Evolutionary conservation across 2,329 filamentous ascomycete genomes (phyloP).

Genomic region (Tolypocladium tundrense): DNA sequence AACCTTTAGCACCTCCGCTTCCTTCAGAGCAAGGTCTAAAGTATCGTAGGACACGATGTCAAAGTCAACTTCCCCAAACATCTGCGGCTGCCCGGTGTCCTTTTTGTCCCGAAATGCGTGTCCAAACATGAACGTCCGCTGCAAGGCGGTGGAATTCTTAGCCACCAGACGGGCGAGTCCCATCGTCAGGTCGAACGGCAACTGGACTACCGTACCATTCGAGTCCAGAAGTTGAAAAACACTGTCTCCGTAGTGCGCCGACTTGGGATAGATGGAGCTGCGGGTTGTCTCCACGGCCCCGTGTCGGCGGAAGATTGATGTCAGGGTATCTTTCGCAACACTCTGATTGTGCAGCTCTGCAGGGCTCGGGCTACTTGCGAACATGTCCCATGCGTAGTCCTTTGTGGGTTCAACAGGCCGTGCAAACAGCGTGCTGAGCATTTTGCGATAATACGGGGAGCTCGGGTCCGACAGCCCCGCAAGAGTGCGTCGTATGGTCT

Average conservation of each 20-base stretch:
- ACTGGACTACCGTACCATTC: conserved; percentile 77
- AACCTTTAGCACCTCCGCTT: conserved; percentile 90
- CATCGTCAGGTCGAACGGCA: conserved; percentile 89
- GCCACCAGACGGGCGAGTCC: conserved; percentile 80
- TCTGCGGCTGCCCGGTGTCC: conserved; percentile 70
- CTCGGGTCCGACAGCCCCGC: conserved; percentile 70
- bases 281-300: conserved; percentile 76
- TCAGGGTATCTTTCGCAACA: conserved; percentile 63
- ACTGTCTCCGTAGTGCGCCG: conserved; percentile 62
- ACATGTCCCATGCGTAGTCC: conserved; percentile 70
- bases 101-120: conserved; percentile 73
- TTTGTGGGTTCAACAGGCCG: conserved; percentile 68
- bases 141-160: conserved; percentile 50
- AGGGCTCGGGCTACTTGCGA: conserved; percentile 39
- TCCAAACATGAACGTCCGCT: conserved; percentile 79
- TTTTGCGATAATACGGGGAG: conserved; percentile 83
- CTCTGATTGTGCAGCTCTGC: conserved; percentile 60
- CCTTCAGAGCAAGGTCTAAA: conserved; percentile 74
- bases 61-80: conserved; percentile 86
- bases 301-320: conserved; percentile 75
- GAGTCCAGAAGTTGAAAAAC: conserved; percentile 73
- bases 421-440: conserved; percentile 76
- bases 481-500: conserved; percentile 75
- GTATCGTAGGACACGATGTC: conserved; percentile 83
- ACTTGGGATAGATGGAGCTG: conserved; percentile 70